phyloP scores from a whole-genome alignment of 2,329 filamentous ascomycete species.

The Juglanconis sp. region DNA sequence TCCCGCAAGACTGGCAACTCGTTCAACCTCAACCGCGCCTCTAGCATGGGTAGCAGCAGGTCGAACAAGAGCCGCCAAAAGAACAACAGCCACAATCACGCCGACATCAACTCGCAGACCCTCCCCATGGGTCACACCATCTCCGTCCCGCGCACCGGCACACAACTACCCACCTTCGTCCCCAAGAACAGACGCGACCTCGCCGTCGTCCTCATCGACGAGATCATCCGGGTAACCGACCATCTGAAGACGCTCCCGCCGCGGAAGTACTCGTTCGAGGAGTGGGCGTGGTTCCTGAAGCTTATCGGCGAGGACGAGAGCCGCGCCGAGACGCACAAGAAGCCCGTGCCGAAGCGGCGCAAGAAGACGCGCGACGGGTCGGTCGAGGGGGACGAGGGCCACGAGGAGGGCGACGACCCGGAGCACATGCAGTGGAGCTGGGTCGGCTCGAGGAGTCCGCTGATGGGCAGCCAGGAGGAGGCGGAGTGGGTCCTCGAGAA shows the following conservation, averaged over 20 bases:
- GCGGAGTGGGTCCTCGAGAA: constrained; percentile 71
- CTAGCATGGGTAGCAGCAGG: constrained; percentile 1
- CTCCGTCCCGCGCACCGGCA: constrained; percentile 29
- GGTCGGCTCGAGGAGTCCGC: constrained; percentile 65
- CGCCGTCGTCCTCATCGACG: constrained; percentile 65
- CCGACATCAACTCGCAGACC: constrained; percentile 8
- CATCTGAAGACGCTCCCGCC: constrained; percentile 57
- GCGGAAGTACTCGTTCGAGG: constrained; percentile 72
- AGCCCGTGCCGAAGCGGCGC: constrained; percentile 23
- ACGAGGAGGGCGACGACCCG: constrained; percentile 10
- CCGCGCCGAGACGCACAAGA: constrained; percentile 47
- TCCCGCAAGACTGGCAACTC: neutral
- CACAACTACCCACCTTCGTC: constrained; percentile 33
- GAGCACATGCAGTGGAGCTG: constrained; percentile 61
- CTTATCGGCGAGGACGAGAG: constrained; percentile 68
- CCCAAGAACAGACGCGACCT: constrained; percentile 48
- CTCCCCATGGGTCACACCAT: constrained; percentile 20
- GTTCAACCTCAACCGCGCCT: neutral
- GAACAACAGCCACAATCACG: neutral
- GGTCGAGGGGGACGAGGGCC: neutral
- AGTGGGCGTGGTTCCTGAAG: constrained; percentile 82
- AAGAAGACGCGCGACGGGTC: constrained; percentile 1
- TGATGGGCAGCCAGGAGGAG: constrained; percentile 67
- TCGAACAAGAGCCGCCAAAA: neutral
- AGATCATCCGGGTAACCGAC: constrained; percentile 64